Base-by-base conservation (phyloP, 306 rosid genomes). In the Gastrolobium bilobum region DNA sequence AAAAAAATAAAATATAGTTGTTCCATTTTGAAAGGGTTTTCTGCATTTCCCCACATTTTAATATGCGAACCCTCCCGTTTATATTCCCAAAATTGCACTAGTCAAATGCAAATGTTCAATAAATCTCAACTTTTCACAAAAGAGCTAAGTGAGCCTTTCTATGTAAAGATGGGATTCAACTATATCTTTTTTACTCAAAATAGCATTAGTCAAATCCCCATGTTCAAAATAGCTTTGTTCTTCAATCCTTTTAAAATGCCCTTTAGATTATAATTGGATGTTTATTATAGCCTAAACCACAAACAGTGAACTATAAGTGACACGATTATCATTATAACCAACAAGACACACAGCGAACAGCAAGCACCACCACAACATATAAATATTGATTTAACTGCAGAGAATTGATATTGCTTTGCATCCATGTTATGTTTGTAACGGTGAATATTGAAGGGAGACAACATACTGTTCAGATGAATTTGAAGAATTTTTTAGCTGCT, bases 391-490 rank as follows among this genome's bases (percentile, higher is more conserved):
- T 46, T 37, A 70, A 80, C 31, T 6, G 33, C 65, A 30, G 34
- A 74, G 11, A 78, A 69, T 14, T 42, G 5, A 51, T 61, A 76
- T 77, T 40, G 46, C 10, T 53, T 34, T 38, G 54, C 44, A 46
- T 5, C 3, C 71, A 78, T 50, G 57, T 1, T 69, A 42, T 53
- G 65, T 6, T 46, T 70, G 65, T 13, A 71, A 46, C 2, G 44
- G 13, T 26, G 30, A 51, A 54, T 58, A 54, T n/a, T 4, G 14
- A 58, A 39, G 63, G 48, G 30, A 75, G 48, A 51, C 10, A 79
- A 90, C 96, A 84, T 87, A 96, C 98, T 60, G 83, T 72, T 90
- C 86, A 46, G 91, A 68, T 86, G 96, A 91, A 80, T 91, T 94
- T 13, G 90, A 68, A 59, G 91, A 86, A 67, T 80, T 78, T 4